These are phyloP conservation scores for Boletus rufocinnamomeus DNA, from an alignment of 768 basidiomycete genomes.

Conservation along the genomic window DNA sequence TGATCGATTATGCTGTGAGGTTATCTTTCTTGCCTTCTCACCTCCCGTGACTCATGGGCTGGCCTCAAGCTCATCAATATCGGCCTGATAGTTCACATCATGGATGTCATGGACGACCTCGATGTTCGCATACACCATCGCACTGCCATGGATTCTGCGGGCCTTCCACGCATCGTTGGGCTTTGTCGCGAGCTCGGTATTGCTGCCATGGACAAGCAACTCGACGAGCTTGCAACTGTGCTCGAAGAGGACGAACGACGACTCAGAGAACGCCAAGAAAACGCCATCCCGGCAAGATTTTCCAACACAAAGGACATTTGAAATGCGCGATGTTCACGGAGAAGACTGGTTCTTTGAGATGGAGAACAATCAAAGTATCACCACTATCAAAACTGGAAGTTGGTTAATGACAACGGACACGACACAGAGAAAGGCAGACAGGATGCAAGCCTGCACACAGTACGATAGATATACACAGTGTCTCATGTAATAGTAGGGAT, in stretches of 20 bases:
- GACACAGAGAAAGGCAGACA: no score
- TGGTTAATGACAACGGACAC: no score
- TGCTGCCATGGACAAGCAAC: conserved; percentile 61
- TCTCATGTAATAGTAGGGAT: no score
- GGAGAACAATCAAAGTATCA: not conserved
- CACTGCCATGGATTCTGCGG: conserved; percentile 85
- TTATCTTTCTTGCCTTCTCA: not conserved
- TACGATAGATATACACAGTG: no score
- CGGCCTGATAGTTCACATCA: conserved; percentile 67
- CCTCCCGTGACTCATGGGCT: conserved; percentile 14
- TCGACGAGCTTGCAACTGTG: conserved; percentile 56
- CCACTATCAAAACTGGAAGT: no score
- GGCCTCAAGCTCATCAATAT: conserved; percentile 51
- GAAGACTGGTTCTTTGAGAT: not conserved
- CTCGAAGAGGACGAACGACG: conserved; percentile 76
- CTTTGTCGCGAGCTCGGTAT: conserved; percentile 70
- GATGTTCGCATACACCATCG: conserved; percentile 86
- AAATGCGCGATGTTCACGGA: conserved; percentile 71
- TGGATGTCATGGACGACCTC: conserved; percentile 69
- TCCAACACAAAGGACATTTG: conserved; percentile 85
- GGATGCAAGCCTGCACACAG: no score
- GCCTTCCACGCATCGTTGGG: conserved; percentile 69
- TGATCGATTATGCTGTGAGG: conserved; percentile 87
- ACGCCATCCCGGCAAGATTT: conserved; percentile 74
- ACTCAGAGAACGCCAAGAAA: conserved; percentile 72